Percentiles rank a stretch among this genome's conserved stretches.
Evolutionary conservation across 495 filamentous ascomycete species (phyloP).

Genomic region (Niebla homalea): DNA sequence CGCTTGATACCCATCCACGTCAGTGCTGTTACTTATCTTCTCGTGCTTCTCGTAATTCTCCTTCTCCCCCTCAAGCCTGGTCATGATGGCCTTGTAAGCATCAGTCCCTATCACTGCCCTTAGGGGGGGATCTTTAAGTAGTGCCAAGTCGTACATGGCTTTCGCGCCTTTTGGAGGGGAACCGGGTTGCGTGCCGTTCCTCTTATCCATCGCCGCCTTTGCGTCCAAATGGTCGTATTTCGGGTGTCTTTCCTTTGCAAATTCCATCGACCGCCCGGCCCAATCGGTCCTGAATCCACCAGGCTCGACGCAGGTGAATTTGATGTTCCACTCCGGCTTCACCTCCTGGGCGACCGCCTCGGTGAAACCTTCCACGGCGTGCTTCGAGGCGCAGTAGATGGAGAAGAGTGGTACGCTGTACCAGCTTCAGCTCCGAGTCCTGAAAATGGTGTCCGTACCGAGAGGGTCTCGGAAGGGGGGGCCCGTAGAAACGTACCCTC

Average conservation of each 20-base stretch:
- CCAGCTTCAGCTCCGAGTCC: not conserved
- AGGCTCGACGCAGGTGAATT: constrained; percentile 23
- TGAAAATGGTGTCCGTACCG: not conserved
- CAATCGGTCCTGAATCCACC: constrained; percentile 16
- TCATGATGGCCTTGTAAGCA: constrained; percentile 28
- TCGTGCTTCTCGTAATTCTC: constrained; percentile 32
- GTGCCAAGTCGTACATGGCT: constrained; percentile 33
- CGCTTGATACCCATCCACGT: constrained; percentile 29
- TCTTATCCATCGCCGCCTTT: constrained; percentile 21
- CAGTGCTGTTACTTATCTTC: constrained; percentile 29
- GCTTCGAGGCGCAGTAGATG: constrained; percentile 30
- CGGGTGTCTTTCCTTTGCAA: constrained; percentile 25
- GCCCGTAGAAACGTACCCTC: constrained; percentile 5
- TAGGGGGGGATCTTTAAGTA: constrained; percentile 33
- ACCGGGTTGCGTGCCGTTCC: constrained; percentile 29
- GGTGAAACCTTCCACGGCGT: constrained; percentile 27
- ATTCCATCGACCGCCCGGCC: constrained; percentile 19
- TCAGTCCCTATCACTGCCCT: constrained; percentile 31
- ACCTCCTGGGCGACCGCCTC: constrained; percentile 36
- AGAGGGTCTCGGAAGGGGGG: too few species aligned
- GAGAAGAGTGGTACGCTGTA: constrained; percentile 22
- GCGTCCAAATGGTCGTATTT: constrained; percentile 34
- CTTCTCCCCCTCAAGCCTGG: constrained; percentile 27
- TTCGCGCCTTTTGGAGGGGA: constrained; percentile 32
- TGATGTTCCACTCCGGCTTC: constrained; percentile 24